Evolutionary conservation across 305 asterid species (phyloP).

Genomic region (Andrographis paniculata): DNA sequence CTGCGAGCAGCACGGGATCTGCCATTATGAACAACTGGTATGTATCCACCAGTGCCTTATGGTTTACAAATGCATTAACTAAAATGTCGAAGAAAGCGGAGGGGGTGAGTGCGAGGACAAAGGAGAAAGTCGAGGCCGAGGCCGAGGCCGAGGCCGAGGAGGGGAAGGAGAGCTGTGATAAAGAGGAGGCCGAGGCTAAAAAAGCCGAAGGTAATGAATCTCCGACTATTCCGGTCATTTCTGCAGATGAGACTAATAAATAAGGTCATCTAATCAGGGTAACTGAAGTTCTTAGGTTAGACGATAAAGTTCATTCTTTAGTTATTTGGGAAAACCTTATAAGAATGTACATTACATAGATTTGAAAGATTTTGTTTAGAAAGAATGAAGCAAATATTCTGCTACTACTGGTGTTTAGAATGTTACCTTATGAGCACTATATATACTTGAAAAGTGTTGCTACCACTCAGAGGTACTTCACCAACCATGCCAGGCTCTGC

Average conservation of each 20-base stretch:
- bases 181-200: no score
- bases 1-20: slow-evolving; percentile 54
- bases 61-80: slow-evolving; percentile 66
- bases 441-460: no score
- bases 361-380: no score
- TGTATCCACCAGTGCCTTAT: slow-evolving; percentile 52
- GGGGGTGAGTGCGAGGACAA: slow-evolving; percentile 57
- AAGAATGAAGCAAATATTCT: slow-evolving; percentile 20
- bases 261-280: no score
- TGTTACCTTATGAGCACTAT: slow-evolving; percentile 9
- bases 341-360: no score
- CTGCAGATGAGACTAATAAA: no score
- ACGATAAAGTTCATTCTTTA: no score
- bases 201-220: no score
- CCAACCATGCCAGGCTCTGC: slow-evolving; percentile 89
- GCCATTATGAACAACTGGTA: slow-evolving; percentile 66
- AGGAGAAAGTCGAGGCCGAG: slow-evolving; percentile 57
- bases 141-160: slow-evolving; percentile 37
- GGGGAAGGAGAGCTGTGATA: no score
- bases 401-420: slow-evolving; percentile 24
- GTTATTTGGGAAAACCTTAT: no score
- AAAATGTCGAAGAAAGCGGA: slow-evolving; percentile 52
- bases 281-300: no score
- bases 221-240: no score
- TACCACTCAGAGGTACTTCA: slow-evolving; percentile 48